Percentiles rank a stretch among this genome's conserved stretches.
These are phyloP conservation scores for Cardamine occulta DNA, from an alignment of 345 rosid species.

Conservation along the genomic window DNA sequence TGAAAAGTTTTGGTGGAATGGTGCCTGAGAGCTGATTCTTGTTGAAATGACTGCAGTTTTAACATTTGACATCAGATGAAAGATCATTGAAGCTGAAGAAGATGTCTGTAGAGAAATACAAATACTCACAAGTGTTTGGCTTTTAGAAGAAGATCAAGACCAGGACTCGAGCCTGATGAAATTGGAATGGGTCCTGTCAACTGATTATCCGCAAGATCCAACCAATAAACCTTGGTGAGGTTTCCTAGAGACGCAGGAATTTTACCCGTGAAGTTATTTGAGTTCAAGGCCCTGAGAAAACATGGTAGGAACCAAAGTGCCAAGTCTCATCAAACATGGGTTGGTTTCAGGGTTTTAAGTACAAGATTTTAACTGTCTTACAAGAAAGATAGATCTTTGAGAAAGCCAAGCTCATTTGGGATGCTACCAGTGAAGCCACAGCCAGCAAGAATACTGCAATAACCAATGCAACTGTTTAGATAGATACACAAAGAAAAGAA, in stretches of 20 bases:
- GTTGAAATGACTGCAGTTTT: constrained; percentile 79
- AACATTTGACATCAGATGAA: constrained; percentile 19
- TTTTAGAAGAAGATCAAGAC: constrained; percentile 74
- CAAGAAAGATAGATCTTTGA: constrained; percentile 80
- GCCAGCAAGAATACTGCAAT: constrained; percentile 80
- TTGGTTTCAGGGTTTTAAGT: not conserved
- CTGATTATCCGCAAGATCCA: constrained; percentile 89
- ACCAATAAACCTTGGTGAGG: constrained; percentile 79
- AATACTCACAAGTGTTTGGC: constrained; percentile 88
- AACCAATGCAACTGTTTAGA: constrained; percentile 5
- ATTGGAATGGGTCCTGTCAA: constrained; percentile 79
- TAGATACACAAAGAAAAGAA: not conserved
- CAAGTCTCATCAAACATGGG: constrained; percentile 14
- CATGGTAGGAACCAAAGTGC: constrained; percentile 23
- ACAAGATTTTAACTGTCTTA: constrained; percentile 46
- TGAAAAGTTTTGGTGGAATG: constrained; percentile 69
- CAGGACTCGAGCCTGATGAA: constrained; percentile 58
- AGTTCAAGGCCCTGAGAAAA: constrained; percentile 81
- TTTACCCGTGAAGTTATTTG: constrained; percentile 80
- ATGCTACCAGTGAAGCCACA: constrained; percentile 87
- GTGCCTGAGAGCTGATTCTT: constrained; percentile 90
- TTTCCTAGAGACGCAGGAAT: constrained; percentile 84
- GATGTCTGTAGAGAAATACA: not conserved
- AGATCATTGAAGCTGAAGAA: constrained; percentile 7
- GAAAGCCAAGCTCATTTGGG: constrained; percentile 83